Evolutionary conservation across 495 filamentous ascomycete species (phyloP).

Genomic region (Astrocystis sublimbata): DNA sequence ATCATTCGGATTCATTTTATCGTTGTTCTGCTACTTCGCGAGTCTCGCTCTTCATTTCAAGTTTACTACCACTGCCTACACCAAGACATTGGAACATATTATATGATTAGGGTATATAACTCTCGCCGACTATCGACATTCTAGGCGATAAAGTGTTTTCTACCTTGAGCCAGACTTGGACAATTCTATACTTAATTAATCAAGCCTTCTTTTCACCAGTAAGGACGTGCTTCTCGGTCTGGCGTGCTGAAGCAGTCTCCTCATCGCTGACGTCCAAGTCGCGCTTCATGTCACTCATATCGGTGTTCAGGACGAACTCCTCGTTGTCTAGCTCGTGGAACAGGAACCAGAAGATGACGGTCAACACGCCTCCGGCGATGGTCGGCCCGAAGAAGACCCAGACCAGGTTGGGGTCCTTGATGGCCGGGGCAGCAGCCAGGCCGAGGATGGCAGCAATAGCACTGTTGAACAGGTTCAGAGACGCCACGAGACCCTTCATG

Average conservation of each 20-base stretch:
- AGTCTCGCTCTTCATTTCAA: too few species aligned
- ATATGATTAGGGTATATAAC: neutral
- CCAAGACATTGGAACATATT: neutral
- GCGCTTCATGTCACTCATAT: constrained; percentile 37
- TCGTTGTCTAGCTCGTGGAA: constrained; percentile 48
- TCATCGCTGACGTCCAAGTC: constrained; percentile 46
- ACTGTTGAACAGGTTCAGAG: constrained; percentile 58
- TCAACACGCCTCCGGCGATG: constrained; percentile 43
- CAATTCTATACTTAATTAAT: neutral
- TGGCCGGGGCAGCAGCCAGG: constrained; percentile 56
- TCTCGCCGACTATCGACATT: neutral
- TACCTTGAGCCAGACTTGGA: neutral
- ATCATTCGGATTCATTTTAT: neutral
- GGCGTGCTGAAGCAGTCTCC: constrained; percentile 21
- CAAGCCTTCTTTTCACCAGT: constrained; percentile 35
- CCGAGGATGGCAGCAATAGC: constrained; percentile 59
- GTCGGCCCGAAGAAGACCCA: constrained; percentile 55
- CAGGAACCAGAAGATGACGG: constrained; percentile 49
- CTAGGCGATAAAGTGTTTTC: neutral
- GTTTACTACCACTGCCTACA: neutral
- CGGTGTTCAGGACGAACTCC: constrained; percentile 44
- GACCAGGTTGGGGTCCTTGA: constrained; percentile 60
- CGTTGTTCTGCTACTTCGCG: too few species aligned
- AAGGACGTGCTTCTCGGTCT: constrained; percentile 25
- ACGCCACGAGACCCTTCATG: constrained; percentile 67